These are phyloP conservation scores for Sphaerulina vaccinii DNA, from an alignment of 2,329 filamentous ascomycete species.

Conservation along the genomic window DNA sequence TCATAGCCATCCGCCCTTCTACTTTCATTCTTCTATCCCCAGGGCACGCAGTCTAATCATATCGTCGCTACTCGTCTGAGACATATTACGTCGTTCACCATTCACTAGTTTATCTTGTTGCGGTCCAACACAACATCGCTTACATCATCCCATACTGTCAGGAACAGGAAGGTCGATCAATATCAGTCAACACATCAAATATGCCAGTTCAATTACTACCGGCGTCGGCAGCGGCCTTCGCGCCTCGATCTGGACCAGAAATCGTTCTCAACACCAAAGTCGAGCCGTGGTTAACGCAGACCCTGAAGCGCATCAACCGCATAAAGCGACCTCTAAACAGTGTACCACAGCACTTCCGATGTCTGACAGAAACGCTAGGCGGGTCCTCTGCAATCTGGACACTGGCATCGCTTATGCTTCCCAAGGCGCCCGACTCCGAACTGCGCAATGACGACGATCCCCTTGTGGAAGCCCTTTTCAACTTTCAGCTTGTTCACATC, in stretches of 20 bases:
- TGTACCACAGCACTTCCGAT: slow-evolving; percentile 90
- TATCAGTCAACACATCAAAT: slow-evolving; percentile 35
- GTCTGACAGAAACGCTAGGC: slow-evolving; percentile 90
- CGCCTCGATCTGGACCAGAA: slow-evolving; percentile 88
- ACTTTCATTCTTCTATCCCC: slow-evolving; percentile 24
- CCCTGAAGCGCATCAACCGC: slow-evolving; percentile 92
- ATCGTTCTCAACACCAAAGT: slow-evolving; percentile 90
- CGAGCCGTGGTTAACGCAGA: slow-evolving; percentile 95
- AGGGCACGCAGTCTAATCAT: slow-evolving; percentile 30
- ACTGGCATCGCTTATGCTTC: slow-evolving; percentile 85
- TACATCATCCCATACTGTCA: slow-evolving; percentile 28
- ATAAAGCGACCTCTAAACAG: slow-evolving; percentile 97
- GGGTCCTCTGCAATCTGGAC: slow-evolving; percentile 91
- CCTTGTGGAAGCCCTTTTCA: slow-evolving; percentile 81
- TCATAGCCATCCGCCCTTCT: slow-evolving; percentile 25
- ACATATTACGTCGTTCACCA: slow-evolving; percentile 33
- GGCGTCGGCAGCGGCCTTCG: slow-evolving; percentile 93
- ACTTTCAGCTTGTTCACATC: slow-evolving; percentile 88
- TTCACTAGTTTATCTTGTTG: slow-evolving; percentile 25
- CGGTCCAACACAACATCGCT: slow-evolving; percentile 33
- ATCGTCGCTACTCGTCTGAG: slow-evolving; percentile 29
- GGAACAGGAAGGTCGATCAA: slow-evolving; percentile 21
- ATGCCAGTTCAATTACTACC: slow-evolving; percentile 95
- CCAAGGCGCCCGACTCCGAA: slow-evolving; percentile 83
- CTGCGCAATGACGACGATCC: slow-evolving; percentile 78